Evolutionary conservation across 1,139 yeast species (phyloP).

Genomic region (Meyerozyma sp.): DNA sequence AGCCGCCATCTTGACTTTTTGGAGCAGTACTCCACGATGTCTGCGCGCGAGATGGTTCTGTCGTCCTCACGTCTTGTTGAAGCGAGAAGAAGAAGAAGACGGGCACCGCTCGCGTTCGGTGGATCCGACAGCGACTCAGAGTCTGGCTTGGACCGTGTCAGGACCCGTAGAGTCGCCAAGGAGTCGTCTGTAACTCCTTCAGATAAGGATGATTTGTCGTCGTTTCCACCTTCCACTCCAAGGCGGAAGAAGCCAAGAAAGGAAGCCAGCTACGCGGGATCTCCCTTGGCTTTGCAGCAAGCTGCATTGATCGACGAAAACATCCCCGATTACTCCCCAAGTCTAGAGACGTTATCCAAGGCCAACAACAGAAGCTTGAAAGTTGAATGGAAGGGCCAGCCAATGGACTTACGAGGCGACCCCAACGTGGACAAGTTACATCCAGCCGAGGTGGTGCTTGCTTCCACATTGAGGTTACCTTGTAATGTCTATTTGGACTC

Average conservation of each 20-base stretch:
- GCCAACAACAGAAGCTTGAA: conserved; percentile 66
- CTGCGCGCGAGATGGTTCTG: conserved; percentile 6
- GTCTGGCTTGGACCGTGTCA: conserved; percentile 39
- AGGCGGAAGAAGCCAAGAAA: conserved; percentile 22
- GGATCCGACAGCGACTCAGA: conserved; percentile 29
- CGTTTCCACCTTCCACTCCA: conserved; percentile 11
- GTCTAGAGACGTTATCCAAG: conserved; percentile 55
- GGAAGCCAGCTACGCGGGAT: conserved; percentile 20
- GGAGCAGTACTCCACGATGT: conserved; percentile 37
- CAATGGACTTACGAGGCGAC: conserved; percentile 82
- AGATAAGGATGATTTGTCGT: conserved; percentile 10
- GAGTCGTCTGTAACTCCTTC: conserved; percentile 21
- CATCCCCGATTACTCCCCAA: conserved; percentile 75
- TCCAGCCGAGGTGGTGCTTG: conserved; percentile 87
- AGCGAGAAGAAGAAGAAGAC: conserved; percentile 15
- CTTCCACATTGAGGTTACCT: conserved; percentile 84
- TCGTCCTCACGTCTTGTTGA: conserved; percentile 16
- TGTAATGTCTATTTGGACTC: conserved; percentile 87
- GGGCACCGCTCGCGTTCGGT: conserved; percentile 6
- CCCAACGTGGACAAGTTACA: conserved; percentile 70
- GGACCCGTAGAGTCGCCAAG: conserved; percentile 54
- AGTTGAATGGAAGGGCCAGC: conserved; percentile 97
- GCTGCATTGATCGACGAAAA: conserved; percentile 50
- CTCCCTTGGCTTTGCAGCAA: conserved; percentile 36
- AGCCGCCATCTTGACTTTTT: conserved; percentile 44